Base-by-base conservation (phyloP, 2,329 filamentous ascomycete species). In the Cucurbitaria berberidis region DNA sequence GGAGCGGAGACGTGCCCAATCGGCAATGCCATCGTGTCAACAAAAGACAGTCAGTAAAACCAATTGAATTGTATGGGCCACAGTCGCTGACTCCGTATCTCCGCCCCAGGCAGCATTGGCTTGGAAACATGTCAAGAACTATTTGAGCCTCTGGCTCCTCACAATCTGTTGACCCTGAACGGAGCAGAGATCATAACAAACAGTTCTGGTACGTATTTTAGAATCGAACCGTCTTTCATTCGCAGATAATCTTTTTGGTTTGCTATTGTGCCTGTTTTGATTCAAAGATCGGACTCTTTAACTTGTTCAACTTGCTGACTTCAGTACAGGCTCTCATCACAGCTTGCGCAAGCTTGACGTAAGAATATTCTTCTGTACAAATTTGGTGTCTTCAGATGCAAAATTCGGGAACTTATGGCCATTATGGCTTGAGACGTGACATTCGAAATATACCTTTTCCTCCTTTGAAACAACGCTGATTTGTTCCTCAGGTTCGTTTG, bases 401-500 rank as follows among this genome's bases (percentile, higher is more conserved):
- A n/a, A n/a, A n/a, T n/a, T n/a, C n/a, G n/a, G n/a, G n/a, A n/a
- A n/a, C 26, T 27, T 27, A 6, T 27, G 26, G 5, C 26, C 5
- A 5, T 10, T 27, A 6, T 2, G 26, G 10, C 26, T 27, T 27
- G 26, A 27, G 26, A 27, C 26, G 26, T 6, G 26, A 10, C 26
- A 27, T 27, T 27, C 10, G 26, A 27, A 10, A 27, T 5, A 10
- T 27, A 27, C 26, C 5, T 27, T 6, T 27, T 27, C 26, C 26
- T 27, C n/a, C 26, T 27, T 27, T 10, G 26, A 27, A 27, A 10
- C 26, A 27, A 5, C 26, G 26, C 26, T 27, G 26, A 27, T 27
- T 6, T 6, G 26, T 27, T 6, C 10, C 10, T 10, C 10, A 27
- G 26, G 26, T 30, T n/a, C 30, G 87, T 1, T 76, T 91, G 24